phyloP scores from a whole-genome alignment of 257 asterid species.

The Solanum habrochaites region DNA sequence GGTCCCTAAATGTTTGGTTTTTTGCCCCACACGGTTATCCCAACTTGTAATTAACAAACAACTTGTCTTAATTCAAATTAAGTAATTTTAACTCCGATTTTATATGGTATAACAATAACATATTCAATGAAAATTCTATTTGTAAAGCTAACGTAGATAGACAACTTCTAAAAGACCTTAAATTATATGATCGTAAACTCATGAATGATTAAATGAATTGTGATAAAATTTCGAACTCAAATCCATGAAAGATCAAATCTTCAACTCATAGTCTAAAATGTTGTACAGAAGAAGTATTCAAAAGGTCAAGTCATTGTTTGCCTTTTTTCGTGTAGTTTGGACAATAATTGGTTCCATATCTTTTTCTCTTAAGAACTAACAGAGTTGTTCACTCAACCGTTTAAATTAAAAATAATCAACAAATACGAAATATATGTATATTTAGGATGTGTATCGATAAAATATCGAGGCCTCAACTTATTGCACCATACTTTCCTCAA shows the following conservation, averaged over 20 bases:
- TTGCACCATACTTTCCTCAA: neutral
- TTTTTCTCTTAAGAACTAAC: neutral
- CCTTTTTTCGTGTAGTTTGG: neutral
- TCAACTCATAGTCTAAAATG: no score
- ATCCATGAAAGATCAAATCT: neutral
- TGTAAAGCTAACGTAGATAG: neutral
- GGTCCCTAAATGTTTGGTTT: neutral
- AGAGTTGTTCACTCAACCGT: neutral
- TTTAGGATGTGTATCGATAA: neutral
- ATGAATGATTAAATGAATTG: neutral
- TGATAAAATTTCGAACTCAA: neutral
- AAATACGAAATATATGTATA: no score
- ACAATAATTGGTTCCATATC: neutral
- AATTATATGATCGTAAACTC: no score
- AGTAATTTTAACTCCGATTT: neutral
- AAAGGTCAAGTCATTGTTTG: neutral
- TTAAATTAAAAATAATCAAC: no score
- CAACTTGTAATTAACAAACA: neutral
- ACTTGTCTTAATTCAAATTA: neutral
- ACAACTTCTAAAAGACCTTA: no score
- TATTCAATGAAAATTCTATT: no score
- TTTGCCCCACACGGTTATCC: neutral
- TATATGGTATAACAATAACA: neutral
- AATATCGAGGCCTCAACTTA: neutral
- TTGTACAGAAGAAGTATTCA: neutral